These are phyloP conservation scores for Entophlyctis helioformis DNA, from an alignment of 192 early-diverging fungal genomes.

Conservation along the genomic window DNA sequence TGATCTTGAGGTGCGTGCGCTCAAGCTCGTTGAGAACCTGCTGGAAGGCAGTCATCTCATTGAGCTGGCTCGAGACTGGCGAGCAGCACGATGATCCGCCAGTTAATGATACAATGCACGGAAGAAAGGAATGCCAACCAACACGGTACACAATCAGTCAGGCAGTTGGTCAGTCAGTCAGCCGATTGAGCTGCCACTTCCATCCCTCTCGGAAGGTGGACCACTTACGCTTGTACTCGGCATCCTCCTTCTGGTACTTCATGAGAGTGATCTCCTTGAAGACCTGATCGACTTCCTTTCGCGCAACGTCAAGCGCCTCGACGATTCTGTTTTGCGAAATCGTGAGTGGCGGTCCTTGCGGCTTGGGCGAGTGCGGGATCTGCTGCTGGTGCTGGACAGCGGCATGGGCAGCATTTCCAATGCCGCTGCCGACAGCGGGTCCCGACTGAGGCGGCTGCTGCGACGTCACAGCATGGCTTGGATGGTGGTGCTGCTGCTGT, in stretches of 20 bases:
- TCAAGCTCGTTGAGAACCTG: slow-evolving; percentile 71
- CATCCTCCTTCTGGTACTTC: slow-evolving; percentile 74
- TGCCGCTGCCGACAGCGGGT: no score
- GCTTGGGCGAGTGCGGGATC: slow-evolving; percentile 7
- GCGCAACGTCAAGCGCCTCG: slow-evolving; percentile 75
- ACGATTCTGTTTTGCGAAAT: not conserved
- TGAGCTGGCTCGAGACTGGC: slow-evolving; percentile 62
- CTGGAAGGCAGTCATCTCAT: slow-evolving; percentile 68
- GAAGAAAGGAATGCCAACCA: not conserved
- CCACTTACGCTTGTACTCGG: slow-evolving; percentile 73
- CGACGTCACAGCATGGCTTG: not conserved
- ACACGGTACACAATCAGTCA: not conserved
- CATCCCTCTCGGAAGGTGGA: not conserved
- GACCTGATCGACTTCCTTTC: slow-evolving; percentile 64
- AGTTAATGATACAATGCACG: not conserved
- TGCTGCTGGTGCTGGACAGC: slow-evolving; percentile 9
- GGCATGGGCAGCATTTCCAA: no score
- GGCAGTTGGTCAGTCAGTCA: not conserved
- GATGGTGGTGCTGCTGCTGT: not conserved
- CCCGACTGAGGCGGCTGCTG: slow-evolving; percentile 2
- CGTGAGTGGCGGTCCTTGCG: not conserved
- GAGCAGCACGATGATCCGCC: not conserved
- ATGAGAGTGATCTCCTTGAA: slow-evolving; percentile 58
- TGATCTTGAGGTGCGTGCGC: slow-evolving; percentile 61
- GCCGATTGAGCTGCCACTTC: not conserved